Evolutionary conservation across 495 filamentous ascomycete species (phyloP), one percentile per base, ranked within the genome.

Genomic region (Neurospora tetraspora): DNA sequence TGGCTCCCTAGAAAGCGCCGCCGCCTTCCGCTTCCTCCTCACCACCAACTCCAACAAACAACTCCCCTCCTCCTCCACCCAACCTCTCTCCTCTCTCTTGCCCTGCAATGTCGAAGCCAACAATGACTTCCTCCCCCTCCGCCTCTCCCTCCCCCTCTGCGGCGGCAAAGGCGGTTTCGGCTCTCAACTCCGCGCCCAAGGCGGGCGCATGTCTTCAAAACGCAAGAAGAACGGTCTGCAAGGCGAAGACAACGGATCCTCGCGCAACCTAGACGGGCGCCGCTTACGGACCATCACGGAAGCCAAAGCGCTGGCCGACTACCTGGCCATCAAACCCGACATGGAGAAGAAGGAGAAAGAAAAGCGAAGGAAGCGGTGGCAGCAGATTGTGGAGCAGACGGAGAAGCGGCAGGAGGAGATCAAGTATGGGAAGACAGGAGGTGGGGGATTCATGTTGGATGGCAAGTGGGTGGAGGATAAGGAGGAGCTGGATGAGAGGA

Each of bases 131-230:
- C 86, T 99, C 71, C 89, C 93, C 3, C 87, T 98, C 11, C 93
- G 93, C 65, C 88, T 98, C 36, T 89, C 89, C 18, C 83, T 89
- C 8, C 84, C 91, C 11, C 83, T 97, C 45, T 90, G 89, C 76
- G 96, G 96, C 78, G 96, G 96, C 76, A 99, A 99, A 79, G 96
- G 96, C 80, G 96, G 96, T 71, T 99, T 99, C 81, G 96, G 96
- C 74, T 97, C 94, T 7, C 96, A 98, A 81, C 90, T 99, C 37
- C 93, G 96, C 79, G 96, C 96, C 5, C 96, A 96, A 16, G 96
- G 96, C 78, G 96, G 96, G 18, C 96, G 96, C 83, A 99, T 99
- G 96, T 96, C 93, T 1, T 92, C 90, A 7, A 94, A 93, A 80
- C 92, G 93, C 79, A 97, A 97, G 86, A 90, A 90, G 81, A 85